These are phyloP conservation scores for Epichloe scottii DNA, from an alignment of 2,329 filamentous ascomycete species.

Conservation along the genomic window DNA sequence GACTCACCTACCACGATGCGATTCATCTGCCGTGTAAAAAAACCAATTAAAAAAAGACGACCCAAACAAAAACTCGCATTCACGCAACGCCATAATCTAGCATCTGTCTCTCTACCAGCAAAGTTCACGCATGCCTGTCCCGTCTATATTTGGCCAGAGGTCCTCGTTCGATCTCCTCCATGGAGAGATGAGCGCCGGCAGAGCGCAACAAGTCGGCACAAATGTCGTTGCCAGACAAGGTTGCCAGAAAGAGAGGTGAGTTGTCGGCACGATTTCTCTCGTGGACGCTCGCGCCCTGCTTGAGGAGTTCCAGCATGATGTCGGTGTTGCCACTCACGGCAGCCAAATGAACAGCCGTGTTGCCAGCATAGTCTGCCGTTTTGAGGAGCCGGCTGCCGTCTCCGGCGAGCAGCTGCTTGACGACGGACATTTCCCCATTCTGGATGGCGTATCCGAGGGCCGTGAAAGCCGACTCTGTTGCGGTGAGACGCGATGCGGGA, in stretches of 20 bases:
- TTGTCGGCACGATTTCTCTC: conserved; percentile 52
- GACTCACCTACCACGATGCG: too few relatives aligned
- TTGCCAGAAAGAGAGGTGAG: conserved; percentile 52
- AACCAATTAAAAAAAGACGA: too few relatives aligned
- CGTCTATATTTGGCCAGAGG: conserved; percentile 11
- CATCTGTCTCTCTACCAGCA: not conserved
- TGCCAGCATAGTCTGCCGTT: conserved; percentile 68
- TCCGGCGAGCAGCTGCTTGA: conserved; percentile 53
- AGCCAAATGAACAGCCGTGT: conserved; percentile 53
- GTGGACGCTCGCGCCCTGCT: conserved; percentile 53
- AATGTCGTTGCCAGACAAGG: conserved; percentile 40
- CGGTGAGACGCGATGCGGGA: conserved; percentile 29
- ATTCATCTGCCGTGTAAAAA: too few relatives aligned
- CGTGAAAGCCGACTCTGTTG: conserved; percentile 54
- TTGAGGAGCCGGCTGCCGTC: conserved; percentile 57
- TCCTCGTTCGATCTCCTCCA: conserved; percentile 23
- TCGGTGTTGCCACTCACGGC: conserved; percentile 39
- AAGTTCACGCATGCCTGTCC: not conserved
- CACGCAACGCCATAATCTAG: too few relatives aligned
- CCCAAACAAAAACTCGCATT: too few relatives aligned
- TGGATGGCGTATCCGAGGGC: conserved; percentile 71
- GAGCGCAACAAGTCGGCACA: conserved; percentile 42
- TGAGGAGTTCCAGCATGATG: conserved; percentile 47
- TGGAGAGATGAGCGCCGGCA: conserved; percentile 46
- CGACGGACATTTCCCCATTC: conserved; percentile 52